Base-by-base conservation (phyloP, 2,329 filamentous ascomycete species). In the Cladobotryum mycophilum region DNA sequence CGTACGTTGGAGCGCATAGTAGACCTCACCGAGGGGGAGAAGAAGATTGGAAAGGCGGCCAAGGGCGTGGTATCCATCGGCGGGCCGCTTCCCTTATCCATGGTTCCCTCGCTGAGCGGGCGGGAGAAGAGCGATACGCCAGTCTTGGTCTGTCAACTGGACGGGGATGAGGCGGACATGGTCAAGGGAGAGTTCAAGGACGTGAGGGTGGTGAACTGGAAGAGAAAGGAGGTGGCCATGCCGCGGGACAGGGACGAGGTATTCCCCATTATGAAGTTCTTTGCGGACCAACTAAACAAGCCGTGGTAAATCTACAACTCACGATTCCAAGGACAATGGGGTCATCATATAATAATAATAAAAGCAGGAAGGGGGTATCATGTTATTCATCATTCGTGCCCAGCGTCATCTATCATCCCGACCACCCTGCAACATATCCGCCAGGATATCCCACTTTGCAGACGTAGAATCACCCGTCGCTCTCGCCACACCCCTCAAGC, bases 221-320 rank as follows among this genome's bases (percentile, higher is more conserved):
- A 76, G 61, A 81, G 84, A 62, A 68, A 66, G 3, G 87, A 85
- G 5, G 89, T 95, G 66, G 79, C 78, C 1, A 96, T 96, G 91
- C 89, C 90, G n/a, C 73, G 76, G 42, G 85, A 78, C 64, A 76
- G 86, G 48, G 89, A 95, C 11, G 91, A 97, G 75, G 91, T 95
- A 78, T 64, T 91, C 61, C 90, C 91, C 1, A 79, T 96, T 53
- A 96, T 96, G 89, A 81, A 86, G 62, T 96, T 85, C 60, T 79
- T 90, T 60, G 84, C 85, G 0, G 78, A 85, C 46, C 77, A 85
- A 60, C 67, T 93, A 15, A 61, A 53, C 30, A 43, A 47, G 5
- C 22, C 18, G 13, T 20, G 34, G 17, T 30, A 33, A 36, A 15
- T 35, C 12, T 25, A 45, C 25, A 30, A 11, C 20, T 30, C 25